phyloP scores from a whole-genome alignment of 345 rosid species.

The Aethionema arabicum region DNA sequence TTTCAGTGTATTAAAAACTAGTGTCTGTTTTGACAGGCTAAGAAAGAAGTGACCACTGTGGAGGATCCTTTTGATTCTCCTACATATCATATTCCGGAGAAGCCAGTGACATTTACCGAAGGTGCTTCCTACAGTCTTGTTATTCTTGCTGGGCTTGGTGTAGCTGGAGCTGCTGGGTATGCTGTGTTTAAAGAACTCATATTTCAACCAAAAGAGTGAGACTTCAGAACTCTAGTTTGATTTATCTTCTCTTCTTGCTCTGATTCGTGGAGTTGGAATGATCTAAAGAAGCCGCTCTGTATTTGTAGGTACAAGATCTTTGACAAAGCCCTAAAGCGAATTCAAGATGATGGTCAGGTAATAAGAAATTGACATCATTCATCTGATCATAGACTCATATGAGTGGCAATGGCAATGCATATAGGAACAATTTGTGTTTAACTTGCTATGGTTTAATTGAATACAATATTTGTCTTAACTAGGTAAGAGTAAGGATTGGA shows the following conservation, averaged over 20 bases:
- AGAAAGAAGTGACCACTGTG: constrained; percentile 75
- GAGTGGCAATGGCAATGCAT: no score
- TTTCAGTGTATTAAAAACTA: constrained; percentile 10
- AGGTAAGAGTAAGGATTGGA: constrained; percentile 97
- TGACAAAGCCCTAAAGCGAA: constrained; percentile 80
- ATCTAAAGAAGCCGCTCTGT: constrained; percentile 19
- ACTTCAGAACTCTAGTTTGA: constrained; percentile 21
- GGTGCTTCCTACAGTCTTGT: constrained; percentile 90
- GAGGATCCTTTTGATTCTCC: constrained; percentile 99
- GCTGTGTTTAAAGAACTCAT: constrained; percentile 88
- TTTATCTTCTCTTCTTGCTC: constrained; percentile 2
- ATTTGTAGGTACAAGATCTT: constrained; percentile 73
- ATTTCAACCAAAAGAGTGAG: constrained; percentile 96
- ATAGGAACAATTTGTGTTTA: neutral
- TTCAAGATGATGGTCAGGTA: constrained; percentile 94
- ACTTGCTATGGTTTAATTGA: constrained; percentile 11
- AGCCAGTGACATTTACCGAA: constrained; percentile 89
- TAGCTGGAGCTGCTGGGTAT: constrained; percentile 91
- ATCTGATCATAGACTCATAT: constrained; percentile 23
- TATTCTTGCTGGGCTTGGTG: constrained; percentile 86
- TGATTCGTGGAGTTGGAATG: constrained; percentile 13
- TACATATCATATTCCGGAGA: constrained; percentile 89
- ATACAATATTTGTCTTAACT: constrained; percentile 27
- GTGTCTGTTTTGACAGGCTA: constrained; percentile 48
- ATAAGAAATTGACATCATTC: constrained; percentile 9